Percentiles rank a stretch among this genome's conserved stretches.
These are phyloP conservation scores for Aspergillus nomiae DNA, from an alignment of 2,329 filamentous ascomycete genomes.

Conservation along the genomic window DNA sequence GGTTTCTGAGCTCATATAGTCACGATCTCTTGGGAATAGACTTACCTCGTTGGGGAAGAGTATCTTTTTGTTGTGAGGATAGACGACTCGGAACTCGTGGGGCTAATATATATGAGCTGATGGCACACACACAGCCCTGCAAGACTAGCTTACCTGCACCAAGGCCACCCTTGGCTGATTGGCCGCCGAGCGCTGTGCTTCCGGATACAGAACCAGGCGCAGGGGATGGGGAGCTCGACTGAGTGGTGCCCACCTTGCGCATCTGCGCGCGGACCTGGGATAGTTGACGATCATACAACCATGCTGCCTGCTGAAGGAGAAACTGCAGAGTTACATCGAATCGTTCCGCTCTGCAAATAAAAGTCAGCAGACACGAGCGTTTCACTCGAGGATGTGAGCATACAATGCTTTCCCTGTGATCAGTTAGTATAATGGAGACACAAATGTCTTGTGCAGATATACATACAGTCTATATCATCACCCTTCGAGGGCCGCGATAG, in stretches of 20 bases:
- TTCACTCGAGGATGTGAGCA: conserved; percentile 7
- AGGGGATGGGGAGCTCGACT: conserved; percentile 46
- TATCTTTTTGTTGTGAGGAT: conserved; percentile 39
- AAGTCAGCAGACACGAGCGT: background rate
- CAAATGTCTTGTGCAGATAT: conserved; percentile 25
- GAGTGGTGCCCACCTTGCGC: conserved; percentile 59
- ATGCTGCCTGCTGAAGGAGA: conserved; percentile 88
- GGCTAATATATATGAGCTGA: conserved; percentile 24
- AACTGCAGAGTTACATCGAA: conserved; percentile 89
- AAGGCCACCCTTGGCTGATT: conserved; percentile 26
- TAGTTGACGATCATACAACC: conserved; percentile 87
- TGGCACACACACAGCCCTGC: background rate
- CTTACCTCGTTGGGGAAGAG: conserved; percentile 29
- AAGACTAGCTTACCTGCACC: conserved; percentile 4
- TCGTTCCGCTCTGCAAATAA: conserved; percentile 60
- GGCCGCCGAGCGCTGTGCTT: conserved; percentile 41
- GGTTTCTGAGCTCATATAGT: background rate
- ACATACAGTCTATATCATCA: conserved; percentile 78
- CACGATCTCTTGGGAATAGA: background rate
- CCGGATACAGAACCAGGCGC: conserved; percentile 45
- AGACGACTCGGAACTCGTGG: conserved; percentile 43
- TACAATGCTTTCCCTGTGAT: conserved; percentile 74
- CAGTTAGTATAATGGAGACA: conserved; percentile 11
- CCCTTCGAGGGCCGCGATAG: conserved; percentile 79
- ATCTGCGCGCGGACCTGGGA: conserved; percentile 90